Conservation (phyloP, 2,329 filamentous ascomycete species). For the Clonostachys rosea region DNA sequence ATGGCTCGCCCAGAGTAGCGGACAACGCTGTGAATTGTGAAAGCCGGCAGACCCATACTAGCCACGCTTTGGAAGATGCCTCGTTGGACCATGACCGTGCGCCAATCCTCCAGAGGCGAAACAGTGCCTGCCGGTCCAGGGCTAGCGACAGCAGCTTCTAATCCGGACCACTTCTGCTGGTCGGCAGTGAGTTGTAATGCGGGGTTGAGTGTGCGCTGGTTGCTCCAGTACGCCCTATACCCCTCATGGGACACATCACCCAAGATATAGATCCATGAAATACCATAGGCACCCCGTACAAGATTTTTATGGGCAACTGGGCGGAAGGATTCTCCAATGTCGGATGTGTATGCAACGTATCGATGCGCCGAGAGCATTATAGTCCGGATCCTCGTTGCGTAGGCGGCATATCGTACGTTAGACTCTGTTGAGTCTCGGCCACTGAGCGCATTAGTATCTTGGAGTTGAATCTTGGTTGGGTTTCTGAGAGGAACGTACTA, state of each 20-base stretch:
- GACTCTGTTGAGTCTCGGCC: constrained; percentile 75
- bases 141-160: constrained; percentile 18
- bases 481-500: constrained; percentile 50
- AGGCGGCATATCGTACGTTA: constrained; percentile 86
- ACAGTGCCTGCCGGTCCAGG: constrained; percentile 34
- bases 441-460: constrained; percentile 8
- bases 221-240: constrained; percentile 89
- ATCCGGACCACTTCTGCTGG: constrained; percentile 42
- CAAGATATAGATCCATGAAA: constrained; percentile 89
- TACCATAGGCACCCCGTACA: constrained; percentile 77
- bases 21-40: constrained; percentile 92
- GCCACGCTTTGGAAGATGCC: constrained; percentile 88
- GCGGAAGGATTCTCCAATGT: constrained; percentile 94
- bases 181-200: constrained; percentile 48
- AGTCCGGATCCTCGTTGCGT: constrained; percentile 79
- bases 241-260: constrained; percentile 92
- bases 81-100: constrained; percentile 86
- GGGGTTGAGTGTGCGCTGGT: constrained; percentile 71
- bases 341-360: constrained; percentile 95
- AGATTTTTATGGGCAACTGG: constrained; percentile 84
- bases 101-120: constrained; percentile 80
- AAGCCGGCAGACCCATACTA: constrained; percentile 89
- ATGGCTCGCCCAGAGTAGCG: constrained; percentile 83
- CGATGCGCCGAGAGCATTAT: constrained; percentile 87
- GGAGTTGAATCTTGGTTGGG: neutral